Percentiles rank a stretch among this genome's conserved stretches.
Conservation (phyloP, 352 stramenopile genomes). For the Phytophthora fragariaefolia region DNA sequence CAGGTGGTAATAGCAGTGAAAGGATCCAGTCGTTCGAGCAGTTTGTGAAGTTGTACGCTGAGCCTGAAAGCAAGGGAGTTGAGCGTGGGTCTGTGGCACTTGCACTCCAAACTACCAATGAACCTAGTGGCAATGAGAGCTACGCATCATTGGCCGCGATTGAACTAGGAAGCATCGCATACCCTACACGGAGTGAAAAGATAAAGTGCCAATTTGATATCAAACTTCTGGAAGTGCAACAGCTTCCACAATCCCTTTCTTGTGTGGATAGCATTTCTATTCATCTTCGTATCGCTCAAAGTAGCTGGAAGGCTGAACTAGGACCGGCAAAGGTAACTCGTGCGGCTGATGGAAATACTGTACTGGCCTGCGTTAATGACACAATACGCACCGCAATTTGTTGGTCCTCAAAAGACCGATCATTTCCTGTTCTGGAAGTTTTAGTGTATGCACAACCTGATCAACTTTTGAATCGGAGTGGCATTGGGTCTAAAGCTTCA, state of each 20-base stretch:
- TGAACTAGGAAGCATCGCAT: conserved; percentile 18
- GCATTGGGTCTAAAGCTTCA: conserved; percentile 9
- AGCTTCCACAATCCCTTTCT: conserved; percentile 10
- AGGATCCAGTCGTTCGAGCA: conserved; percentile 10
- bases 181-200: conserved; percentile 18
- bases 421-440: conserved; percentile 34
- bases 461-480: conserved; percentile 2
- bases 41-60: conserved; percentile 7
- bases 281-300: conserved; percentile 24
- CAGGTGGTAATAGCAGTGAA: not conserved
- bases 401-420: conserved; percentile 35
- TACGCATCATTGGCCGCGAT: conserved; percentile 23
- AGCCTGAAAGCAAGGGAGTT: conserved; percentile 1
- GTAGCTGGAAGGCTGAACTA: conserved; percentile 29
- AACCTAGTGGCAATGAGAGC: not conserved
- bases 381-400: conserved; percentile 7
- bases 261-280: conserved; percentile 21
- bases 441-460: conserved; percentile 19
- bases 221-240: conserved; percentile 14
- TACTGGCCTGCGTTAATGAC: conserved; percentile 1
- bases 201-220: conserved; percentile 34
- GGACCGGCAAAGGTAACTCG: not conserved
- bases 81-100: conserved; percentile 23
- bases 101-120: conserved; percentile 10
- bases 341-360: not conserved